Conservation (phyloP, 176 grass and related monocot genomes). For the Microstegium vimineum region DNA sequence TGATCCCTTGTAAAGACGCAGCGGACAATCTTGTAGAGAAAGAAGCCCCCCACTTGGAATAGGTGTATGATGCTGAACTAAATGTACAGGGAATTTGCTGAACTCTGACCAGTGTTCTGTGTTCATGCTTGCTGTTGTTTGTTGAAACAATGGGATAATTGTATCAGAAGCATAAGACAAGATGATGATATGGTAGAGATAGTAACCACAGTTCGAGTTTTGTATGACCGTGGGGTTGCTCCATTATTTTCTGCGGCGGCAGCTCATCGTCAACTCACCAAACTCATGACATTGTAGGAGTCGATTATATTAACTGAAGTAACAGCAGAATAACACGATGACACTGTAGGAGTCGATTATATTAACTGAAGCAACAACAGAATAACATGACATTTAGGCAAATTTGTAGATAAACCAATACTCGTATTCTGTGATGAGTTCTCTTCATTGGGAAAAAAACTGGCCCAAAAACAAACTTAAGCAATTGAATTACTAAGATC, state of each 20-base stretch:
- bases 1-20: conserved; percentile 6
- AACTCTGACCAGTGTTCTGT: not conserved
- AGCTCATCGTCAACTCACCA: no score
- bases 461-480: not conserved
- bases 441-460: not conserved
- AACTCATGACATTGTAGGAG: no score
- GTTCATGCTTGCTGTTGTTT: conserved; percentile 12
- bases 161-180: not conserved
- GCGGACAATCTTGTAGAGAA: not conserved
- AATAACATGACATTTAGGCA: not conserved
- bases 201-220: not conserved
- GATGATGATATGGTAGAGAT: not conserved
- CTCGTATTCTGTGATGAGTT: not conserved
- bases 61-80: not conserved
- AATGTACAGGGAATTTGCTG: not conserved
- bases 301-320: no score
- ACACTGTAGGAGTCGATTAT: no score
- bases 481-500: no score
- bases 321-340: not conserved
- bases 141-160: not conserved
- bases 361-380: no score
- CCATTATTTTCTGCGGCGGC: not conserved
- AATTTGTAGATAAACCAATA: not conserved
- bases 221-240: not conserved
- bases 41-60: not conserved